These are phyloP conservation scores for Neoascochyta sp. DNA, from an alignment of 2,329 filamentous ascomycete genomes.

Conservation along the genomic window DNA sequence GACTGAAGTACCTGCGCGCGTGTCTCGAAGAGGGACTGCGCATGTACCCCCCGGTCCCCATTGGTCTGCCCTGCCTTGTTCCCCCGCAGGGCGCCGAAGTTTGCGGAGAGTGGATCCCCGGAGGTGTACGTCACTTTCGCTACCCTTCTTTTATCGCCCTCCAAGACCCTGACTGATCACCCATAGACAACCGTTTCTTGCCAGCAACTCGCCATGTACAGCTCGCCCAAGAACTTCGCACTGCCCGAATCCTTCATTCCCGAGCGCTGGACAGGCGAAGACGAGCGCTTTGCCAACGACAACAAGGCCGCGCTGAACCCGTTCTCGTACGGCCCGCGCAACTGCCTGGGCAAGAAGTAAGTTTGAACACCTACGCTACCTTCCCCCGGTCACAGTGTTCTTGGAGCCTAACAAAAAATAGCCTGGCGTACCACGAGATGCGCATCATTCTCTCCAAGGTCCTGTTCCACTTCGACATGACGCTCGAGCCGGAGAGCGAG, in stretches of 20 bases:
- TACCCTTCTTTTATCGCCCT: no score
- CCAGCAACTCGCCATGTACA: constrained; percentile 19
- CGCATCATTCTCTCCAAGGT: constrained; percentile 41
- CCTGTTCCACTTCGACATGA: constrained; percentile 39
- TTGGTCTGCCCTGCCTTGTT: constrained; percentile 33
- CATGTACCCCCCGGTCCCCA: constrained; percentile 42
- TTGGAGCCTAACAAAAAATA: constrained; percentile 10
- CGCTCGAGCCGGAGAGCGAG: constrained; percentile 25
- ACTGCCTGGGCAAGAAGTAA: constrained; percentile 39
- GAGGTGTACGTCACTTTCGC: no score
- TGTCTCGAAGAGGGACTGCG: constrained; percentile 43
- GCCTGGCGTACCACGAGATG: constrained; percentile 42
- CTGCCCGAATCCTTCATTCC: constrained; percentile 38
- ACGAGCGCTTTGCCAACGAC: constrained; percentile 21
- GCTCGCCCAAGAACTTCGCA: constrained; percentile 30
- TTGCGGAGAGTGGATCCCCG: constrained; percentile 37
- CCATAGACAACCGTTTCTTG: constrained; percentile 11
- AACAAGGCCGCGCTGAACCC: constrained; percentile 40
- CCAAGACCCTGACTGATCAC: no score
- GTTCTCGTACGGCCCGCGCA: constrained; percentile 45
- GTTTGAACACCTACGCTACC: constrained; percentile 6
- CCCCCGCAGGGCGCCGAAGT: constrained; percentile 38
- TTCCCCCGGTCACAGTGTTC: background rate
- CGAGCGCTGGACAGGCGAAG: constrained; percentile 40
- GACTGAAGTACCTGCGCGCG: constrained; percentile 38